phyloP scores from a whole-genome alignment of 2,329 filamentous ascomycete genomes.

The Fusarium sp. region DNA sequence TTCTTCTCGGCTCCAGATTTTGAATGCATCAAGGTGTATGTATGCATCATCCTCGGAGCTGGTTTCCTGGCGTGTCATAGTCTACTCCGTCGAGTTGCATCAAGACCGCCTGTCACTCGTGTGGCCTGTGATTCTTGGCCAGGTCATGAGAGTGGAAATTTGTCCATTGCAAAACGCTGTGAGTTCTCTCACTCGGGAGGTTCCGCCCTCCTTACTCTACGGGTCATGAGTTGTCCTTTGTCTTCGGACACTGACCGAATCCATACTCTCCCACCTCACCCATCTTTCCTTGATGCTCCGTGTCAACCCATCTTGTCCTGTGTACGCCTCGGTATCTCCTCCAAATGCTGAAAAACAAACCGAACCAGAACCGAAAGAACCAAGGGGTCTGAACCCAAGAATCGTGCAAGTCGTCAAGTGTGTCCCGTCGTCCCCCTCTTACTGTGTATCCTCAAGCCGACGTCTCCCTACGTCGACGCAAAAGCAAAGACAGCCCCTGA shows the following conservation, averaged over 20 bases:
- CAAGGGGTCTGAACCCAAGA: constrained; percentile 2
- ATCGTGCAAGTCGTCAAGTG: constrained; percentile 9
- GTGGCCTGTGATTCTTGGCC: constrained; percentile 4
- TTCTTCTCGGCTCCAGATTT: constrained; percentile 8
- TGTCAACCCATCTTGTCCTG: not conserved
- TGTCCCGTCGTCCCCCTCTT: not conserved
- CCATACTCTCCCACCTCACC: constrained; percentile 16
- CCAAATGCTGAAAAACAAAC: constrained; percentile 3
- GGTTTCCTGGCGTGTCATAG: constrained; percentile 13
- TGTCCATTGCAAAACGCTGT: not conserved
- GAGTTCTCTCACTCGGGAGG: not conserved
- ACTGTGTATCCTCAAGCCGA: not conserved
- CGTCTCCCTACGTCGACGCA: not conserved
- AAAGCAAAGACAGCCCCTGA: constrained; percentile 2
- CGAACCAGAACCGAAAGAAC: constrained; percentile 12
- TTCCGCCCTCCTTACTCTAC: not conserved
- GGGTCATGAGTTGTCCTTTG: not conserved
- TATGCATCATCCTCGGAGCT: constrained; percentile 10
- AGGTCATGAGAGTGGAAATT: not conserved
- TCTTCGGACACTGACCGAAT: constrained; percentile 39
- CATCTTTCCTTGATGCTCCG: not conserved
- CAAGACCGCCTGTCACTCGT: not conserved
- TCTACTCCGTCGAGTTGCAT: not conserved
- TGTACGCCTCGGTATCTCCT: constrained; percentile 38
- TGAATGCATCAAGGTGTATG: not conserved